Evolutionary conservation across 2,329 filamentous ascomycete species (phyloP).

Genomic region (Amauroascus verrucosus): DNA sequence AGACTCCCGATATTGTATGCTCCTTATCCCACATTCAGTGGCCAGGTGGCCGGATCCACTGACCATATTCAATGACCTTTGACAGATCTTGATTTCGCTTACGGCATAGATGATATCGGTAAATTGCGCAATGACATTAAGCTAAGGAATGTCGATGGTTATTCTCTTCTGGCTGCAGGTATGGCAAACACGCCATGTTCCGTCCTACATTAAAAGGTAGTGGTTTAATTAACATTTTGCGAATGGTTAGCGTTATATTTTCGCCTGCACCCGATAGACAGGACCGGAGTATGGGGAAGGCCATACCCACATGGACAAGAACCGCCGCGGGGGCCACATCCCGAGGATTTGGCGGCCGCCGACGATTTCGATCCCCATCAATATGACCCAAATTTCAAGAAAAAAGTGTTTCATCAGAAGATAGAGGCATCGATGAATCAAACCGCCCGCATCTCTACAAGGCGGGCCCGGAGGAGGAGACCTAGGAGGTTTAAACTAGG

Average conservation of each 20-base stretch:
- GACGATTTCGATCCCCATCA: not conserved
- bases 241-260: not conserved
- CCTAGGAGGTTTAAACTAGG: not conserved
- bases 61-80: not conserved
- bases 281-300: not conserved
- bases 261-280: not conserved
- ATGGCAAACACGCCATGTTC: not conserved
- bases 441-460: not conserved
- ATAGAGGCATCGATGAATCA: not conserved
- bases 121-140: not conserved
- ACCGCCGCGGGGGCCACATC: not conserved
- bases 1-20: not conserved
- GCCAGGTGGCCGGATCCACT: not conserved
- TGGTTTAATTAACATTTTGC: not conserved
- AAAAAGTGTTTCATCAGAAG: not conserved
- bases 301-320: not conserved
- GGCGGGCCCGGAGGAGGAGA: not conserved
- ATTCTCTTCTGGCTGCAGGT: slow-evolving; percentile 2
- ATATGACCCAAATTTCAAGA: not conserved
- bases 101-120: not conserved
- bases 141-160: slow-evolving; percentile 2
- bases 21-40: no score
- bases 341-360: not conserved
- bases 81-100: not conserved
- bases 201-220: not conserved